Base-by-base conservation (phyloP, 805 yeast genomes). In the Yarrowia porcina region DNA sequence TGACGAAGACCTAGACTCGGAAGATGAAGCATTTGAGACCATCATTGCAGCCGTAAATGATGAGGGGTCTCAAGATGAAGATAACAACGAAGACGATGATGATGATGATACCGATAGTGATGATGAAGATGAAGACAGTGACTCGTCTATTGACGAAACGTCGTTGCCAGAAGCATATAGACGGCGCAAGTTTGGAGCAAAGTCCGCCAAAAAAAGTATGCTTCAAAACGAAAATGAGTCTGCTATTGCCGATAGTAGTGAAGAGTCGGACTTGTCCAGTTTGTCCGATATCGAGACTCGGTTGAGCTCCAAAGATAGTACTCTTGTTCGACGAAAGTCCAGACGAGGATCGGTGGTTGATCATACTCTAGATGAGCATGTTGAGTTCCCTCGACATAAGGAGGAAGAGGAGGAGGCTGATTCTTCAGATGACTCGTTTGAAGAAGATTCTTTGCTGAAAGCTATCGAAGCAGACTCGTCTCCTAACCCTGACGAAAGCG, bases 11-110 rank as follows among this genome's bases (percentile, higher is more conserved):
- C 32, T 56, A n/a, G 49, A 56, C 61, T 39, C 49, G 18, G 61
- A 56, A 32, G 61, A 56, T n/a, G 61, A 56, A 23, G 61, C 61
- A 28, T 56, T 56, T 56, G 61, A 56, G 42, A 56, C 61, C 49
- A 56, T 56, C 61, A 56, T 56, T 32, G 61, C 61, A 10, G 61
- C 61, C n/a, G 49, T 56, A 21, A 56, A 56, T 13, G 61, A 56
- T 15, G 61, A 56, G 28, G 61, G 47, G 11, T 56, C 61, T 12
- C 36, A 39, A n/a, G 61, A 56, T 20, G 61, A 56, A 15, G 47
- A 20, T 17, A n/a, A 30, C 7, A 21, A 35, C 28, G 61, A 28
- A 7, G 41, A 35, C 28, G 61, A 28, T n/a, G 41, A 36, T 17
- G 41, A 36, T 18, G 41, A 36, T 4, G 45, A 54, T 17, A 27